Percentiles rank a stretch among this genome's conserved stretches.
Evolutionary conservation across 140 eudicot genomes (phyloP).

Genomic region (Ambrosia hybrid): DNA sequence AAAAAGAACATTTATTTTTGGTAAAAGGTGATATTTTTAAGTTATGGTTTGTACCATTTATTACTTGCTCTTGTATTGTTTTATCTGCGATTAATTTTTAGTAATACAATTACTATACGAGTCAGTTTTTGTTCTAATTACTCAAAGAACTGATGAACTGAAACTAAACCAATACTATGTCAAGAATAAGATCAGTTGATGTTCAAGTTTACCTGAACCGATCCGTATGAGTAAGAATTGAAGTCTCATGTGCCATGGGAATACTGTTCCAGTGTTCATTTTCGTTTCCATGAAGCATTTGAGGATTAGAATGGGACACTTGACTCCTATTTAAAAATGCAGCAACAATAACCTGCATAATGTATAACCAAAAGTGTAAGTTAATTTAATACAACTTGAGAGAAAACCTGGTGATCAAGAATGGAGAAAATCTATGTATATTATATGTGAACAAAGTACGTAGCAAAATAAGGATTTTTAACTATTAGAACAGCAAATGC

Average conservation of each 20-base stretch:
- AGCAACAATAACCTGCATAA: constrained; percentile 85
- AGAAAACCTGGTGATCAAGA: neutral
- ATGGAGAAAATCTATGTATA: neutral
- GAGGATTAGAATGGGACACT: constrained; percentile 49
- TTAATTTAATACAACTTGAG: neutral
- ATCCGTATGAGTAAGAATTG: constrained; percentile 41
- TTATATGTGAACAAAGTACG: constrained; percentile 10
- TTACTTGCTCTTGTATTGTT: neutral
- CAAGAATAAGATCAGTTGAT: neutral
- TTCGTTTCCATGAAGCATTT: constrained; percentile 58
- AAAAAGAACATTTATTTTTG: neutral
- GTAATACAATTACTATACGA: neutral
- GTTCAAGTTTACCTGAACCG: constrained; percentile 66
- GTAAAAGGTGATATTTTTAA: too few species aligned
- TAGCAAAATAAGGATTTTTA: constrained; percentile 3
- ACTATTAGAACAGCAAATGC: constrained; percentile 16
- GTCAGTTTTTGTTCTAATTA: neutral
- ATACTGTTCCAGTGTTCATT: constrained; percentile 26
- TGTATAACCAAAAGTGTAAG: neutral
- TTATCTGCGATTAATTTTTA: neutral
- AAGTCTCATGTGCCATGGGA: constrained; percentile 31
- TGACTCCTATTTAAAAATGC: constrained; percentile 67
- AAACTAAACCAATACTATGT: neutral
- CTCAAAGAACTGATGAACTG: neutral
- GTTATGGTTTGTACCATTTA: neutral